phyloP scores from a whole-genome alignment of 2,329 filamentous ascomycete species.

The Alternaria arbusti region DNA sequence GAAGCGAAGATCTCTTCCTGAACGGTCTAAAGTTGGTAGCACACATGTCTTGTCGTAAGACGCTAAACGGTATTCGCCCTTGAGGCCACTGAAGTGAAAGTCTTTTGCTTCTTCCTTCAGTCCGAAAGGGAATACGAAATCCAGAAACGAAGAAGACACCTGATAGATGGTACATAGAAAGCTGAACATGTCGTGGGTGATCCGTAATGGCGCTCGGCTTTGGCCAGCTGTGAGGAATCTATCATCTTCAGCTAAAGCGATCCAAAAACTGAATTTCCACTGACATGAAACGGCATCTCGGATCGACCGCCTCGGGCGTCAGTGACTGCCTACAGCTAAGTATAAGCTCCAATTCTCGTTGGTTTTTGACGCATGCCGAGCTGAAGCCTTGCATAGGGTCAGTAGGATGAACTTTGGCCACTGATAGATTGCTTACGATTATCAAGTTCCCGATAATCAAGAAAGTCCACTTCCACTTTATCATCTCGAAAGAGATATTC shows the following conservation, averaged over 20 bases:
- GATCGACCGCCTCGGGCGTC: slow-evolving; percentile 8
- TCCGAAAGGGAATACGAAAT: slow-evolving; percentile 51
- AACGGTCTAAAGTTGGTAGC: slow-evolving; percentile 43
- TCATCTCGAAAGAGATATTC: neutral
- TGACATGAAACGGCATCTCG: slow-evolving; percentile 22
- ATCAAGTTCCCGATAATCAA: neutral
- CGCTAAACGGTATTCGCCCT: slow-evolving; percentile 32
- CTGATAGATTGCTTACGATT: neutral
- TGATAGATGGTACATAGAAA: slow-evolving; percentile 39
- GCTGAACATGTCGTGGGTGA: slow-evolving; percentile 23
- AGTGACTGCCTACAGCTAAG: neutral
- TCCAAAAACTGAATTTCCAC: neutral
- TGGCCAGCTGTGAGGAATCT: slow-evolving; percentile 27
- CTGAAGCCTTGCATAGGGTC: neutral
- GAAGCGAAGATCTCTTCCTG: slow-evolving; percentile 45
- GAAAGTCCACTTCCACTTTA: neutral
- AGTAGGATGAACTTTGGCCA: neutral
- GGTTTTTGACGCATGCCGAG: neutral
- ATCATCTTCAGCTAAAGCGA: neutral
- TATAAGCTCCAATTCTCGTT: neutral
- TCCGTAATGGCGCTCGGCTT: slow-evolving; percentile 19
- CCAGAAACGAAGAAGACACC: slow-evolving; percentile 44
- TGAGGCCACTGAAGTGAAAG: slow-evolving; percentile 48
- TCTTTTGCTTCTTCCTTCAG: slow-evolving; percentile 39
- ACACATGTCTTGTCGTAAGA: neutral